Percentiles rank a stretch among this genome's conserved stretches.
Evolutionary conservation across 352 stramenopile species (phyloP).

Genomic region (Aphanomyces invadans): DNA sequence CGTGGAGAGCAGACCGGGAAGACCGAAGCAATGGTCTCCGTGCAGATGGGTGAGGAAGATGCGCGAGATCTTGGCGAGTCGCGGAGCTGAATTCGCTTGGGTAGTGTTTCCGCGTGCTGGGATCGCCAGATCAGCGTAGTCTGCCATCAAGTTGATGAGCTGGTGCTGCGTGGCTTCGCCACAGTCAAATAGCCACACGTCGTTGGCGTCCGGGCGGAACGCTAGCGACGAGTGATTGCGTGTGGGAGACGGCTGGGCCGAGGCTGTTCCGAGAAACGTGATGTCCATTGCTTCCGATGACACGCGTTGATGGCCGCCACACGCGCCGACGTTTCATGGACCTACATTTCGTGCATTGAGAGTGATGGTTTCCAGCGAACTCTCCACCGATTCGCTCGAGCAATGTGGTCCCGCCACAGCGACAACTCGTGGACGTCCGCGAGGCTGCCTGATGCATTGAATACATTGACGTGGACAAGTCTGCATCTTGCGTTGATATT

Average conservation of each 20-base stretch:
- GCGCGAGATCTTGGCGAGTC: background rate
- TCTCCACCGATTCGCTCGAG: no score
- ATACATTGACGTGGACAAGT: no score
- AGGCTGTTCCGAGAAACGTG: conserved; percentile 3
- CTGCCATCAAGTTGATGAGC: conserved; percentile 18
- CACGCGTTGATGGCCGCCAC: no score
- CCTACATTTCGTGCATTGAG: no score
- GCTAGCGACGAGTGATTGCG: conserved; percentile 17
- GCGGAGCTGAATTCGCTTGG: background rate
- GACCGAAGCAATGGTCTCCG: conserved; percentile 75
- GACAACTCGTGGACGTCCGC: no score
- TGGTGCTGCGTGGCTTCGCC: conserved; percentile 26
- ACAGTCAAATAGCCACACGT: conserved; percentile 22
- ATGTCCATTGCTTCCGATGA: conserved; percentile 12
- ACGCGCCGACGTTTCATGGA: no score
- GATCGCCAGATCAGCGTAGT: background rate
- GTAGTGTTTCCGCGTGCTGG: background rate
- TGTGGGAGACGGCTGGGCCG: conserved; percentile 13
- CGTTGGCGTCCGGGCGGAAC: background rate
- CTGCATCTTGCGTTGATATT: no score
- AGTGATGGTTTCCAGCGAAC: no score
- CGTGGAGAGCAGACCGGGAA: conserved; percentile 72
- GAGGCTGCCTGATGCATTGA: no score
- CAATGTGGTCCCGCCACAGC: no score
- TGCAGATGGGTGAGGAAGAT: conserved; percentile 24